These are phyloP conservation scores for Apiotrichum veenhuisii DNA, from an alignment of 1,284 basidiomycete species.

Conservation along the genomic window DNA sequence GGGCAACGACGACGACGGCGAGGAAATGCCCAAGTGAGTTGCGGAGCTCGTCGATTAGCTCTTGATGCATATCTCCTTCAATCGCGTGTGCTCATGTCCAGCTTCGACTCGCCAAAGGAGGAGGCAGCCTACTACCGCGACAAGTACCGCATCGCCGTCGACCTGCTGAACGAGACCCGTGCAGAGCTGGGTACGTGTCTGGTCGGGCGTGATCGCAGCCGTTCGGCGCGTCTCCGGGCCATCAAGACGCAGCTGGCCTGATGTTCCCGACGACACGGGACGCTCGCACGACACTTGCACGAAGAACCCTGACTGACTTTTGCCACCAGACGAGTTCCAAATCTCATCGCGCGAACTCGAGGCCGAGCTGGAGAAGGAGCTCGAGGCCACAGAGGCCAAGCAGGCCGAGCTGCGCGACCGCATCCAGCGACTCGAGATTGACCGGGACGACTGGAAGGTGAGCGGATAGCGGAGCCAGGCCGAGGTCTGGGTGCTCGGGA, in stretches of 20 bases:
- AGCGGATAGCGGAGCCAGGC: slow-evolving; percentile 11
- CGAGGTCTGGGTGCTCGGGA: too few relatives aligned
- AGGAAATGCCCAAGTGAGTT: slow-evolving; percentile 36
- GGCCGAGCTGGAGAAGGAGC: slow-evolving; percentile 83
- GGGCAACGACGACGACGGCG: slow-evolving; percentile 25
- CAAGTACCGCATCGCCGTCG: slow-evolving; percentile 78
- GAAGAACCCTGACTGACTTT: slow-evolving; percentile 4
- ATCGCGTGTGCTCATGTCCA: too few relatives aligned
- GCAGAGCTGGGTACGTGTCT: slow-evolving; percentile 60
- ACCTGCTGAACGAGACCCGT: slow-evolving; percentile 78
- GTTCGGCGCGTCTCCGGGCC: too few relatives aligned
- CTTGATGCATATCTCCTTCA: too few relatives aligned
- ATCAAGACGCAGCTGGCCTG: too few relatives aligned
- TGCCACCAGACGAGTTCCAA: slow-evolving; percentile 70
- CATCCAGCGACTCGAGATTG: slow-evolving; percentile 66
- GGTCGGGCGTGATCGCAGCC: neutral
- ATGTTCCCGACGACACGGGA: neutral
- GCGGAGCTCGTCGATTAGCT: neutral
- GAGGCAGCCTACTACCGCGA: slow-evolving; percentile 65
- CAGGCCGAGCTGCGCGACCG: slow-evolving; percentile 76
- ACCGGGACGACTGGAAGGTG: slow-evolving; percentile 92
- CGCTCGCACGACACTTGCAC: neutral
- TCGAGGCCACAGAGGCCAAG: slow-evolving; percentile 78
- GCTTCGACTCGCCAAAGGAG: slow-evolving; percentile 46
- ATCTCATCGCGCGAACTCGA: slow-evolving; percentile 86